Conservation (phyloP, 2,329 filamentous ascomycete genomes). For the Diplodia sapinea region DNA sequence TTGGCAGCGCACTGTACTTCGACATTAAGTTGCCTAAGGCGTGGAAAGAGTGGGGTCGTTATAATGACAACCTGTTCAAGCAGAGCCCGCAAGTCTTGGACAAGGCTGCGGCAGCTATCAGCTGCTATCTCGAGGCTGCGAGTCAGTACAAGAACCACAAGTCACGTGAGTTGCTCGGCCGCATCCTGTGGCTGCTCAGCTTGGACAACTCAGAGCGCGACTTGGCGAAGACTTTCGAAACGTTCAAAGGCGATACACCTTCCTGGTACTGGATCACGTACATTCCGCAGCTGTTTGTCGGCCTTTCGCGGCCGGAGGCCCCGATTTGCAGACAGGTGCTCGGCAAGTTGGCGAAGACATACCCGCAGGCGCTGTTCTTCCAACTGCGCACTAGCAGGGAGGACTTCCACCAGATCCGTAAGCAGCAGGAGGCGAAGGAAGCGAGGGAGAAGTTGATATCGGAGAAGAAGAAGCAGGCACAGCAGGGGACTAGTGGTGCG, state of each 20-base stretch:
- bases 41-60: conserved; percentile 99
- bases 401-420: conserved; percentile 91
- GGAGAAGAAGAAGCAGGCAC: conserved; percentile 46
- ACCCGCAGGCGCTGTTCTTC: conserved; percentile 94
- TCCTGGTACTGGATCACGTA: conserved; percentile 99
- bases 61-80: conserved; percentile 96
- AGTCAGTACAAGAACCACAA: conserved; percentile 98
- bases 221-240: conserved; percentile 85
- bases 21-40: conserved; percentile 95
- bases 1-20: conserved; percentile 93
- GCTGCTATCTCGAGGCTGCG: conserved; percentile 93
- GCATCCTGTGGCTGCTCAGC: conserved; percentile 94
- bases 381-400: conserved; percentile 90
- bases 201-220: conserved; percentile 86
- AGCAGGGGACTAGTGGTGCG: conserved; percentile 32
- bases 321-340: conserved; percentile 84
- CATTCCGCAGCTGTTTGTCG: conserved; percentile 93
- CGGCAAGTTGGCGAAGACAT: conserved; percentile 91
- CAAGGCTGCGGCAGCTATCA: conserved; percentile 87
- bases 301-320: conserved; percentile 89
- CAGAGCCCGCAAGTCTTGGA: conserved; percentile 81
- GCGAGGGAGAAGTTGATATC: conserved; percentile 62
- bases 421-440: conserved; percentile 72
- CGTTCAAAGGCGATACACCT: conserved; percentile 95
- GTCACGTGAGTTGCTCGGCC: conserved; percentile 88